These are phyloP conservation scores for Usnea hakonensis DNA, from an alignment of 495 filamentous ascomycete genomes.

Conservation along the genomic window DNA sequence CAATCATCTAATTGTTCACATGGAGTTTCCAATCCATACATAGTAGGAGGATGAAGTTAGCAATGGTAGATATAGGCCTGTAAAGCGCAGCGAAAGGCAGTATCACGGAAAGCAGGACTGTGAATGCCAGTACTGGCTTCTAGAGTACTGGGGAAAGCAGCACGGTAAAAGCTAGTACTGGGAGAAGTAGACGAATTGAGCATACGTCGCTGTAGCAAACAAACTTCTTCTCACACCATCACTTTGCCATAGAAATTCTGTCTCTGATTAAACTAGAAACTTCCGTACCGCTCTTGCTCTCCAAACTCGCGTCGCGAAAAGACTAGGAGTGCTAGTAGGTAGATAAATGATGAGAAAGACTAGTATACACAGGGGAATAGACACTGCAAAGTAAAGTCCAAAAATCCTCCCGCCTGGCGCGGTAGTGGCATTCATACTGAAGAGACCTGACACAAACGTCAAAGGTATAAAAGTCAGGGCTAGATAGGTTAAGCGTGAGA, in stretches of 20 bases:
- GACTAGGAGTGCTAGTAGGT: neutral
- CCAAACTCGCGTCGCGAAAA: neutral
- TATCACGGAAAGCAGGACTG: too few species aligned
- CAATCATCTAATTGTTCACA: too few species aligned
- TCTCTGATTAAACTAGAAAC: neutral
- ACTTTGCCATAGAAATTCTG: neutral
- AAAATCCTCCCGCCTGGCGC: conserved; percentile 2
- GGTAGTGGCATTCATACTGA: conserved; percentile 2
- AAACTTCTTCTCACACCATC: neutral
- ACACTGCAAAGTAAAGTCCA: conserved; percentile 6
- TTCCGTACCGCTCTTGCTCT: neutral
- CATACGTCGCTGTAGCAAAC: neutral
- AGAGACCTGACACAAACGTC: conserved; percentile 4
- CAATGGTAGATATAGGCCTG: too few species aligned
- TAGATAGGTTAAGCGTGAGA: conserved; percentile 11
- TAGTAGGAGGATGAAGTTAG: too few species aligned
- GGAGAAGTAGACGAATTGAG: too few species aligned
- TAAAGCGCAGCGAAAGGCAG: too few species aligned
- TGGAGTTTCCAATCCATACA: too few species aligned
- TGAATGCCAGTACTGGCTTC: too few species aligned
- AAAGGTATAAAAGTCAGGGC: conserved; percentile 8
- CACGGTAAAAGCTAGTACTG: too few species aligned
- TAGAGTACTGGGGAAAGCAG: too few species aligned
- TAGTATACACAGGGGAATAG: conserved; percentile 1
- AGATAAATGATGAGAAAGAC: conserved; percentile 1